Conservation (phyloP, 306 rosid species). For the Trichosanthes cucumerina region DNA sequence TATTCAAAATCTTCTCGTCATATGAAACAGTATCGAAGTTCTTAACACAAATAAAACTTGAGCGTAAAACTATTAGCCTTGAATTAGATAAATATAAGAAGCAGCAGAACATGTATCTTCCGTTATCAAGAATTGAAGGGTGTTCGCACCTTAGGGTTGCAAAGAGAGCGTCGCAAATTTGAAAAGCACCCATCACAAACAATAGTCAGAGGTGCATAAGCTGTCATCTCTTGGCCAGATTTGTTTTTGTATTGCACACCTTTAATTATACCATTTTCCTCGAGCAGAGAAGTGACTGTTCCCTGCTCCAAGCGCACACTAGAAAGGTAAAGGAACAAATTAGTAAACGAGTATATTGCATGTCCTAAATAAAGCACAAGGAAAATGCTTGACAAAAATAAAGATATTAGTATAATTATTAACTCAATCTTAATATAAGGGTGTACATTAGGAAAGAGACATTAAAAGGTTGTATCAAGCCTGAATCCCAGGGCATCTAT, state of each 20-base stretch:
- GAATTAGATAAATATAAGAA: neutral
- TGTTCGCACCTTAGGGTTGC: slow-evolving; percentile 60
- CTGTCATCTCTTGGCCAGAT: slow-evolving; percentile 50
- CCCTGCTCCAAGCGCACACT: slow-evolving; percentile 78
- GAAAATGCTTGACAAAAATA: neutral
- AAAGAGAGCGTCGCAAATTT: slow-evolving; percentile 86
- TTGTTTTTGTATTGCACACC: slow-evolving; percentile 77
- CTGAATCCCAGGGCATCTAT: neutral
- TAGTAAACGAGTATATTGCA: neutral
- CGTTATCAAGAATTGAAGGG: neutral
- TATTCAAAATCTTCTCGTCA: neutral
- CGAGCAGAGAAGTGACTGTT: slow-evolving; percentile 84
- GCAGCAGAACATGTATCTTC: neutral
- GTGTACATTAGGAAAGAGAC: neutral
- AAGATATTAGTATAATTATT: neutral
- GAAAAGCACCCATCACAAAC: slow-evolving; percentile 98
- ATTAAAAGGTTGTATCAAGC: neutral
- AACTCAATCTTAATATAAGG: neutral
- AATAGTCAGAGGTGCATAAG: slow-evolving; percentile 76
- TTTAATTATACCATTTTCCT: slow-evolving; percentile 67
- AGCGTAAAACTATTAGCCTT: neutral
- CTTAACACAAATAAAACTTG: neutral
- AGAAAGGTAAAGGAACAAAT: slow-evolving; percentile 4
- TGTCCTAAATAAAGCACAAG: neutral
- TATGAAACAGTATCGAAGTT: neutral